These are phyloP conservation scores for Larix kaempferi DNA, from an alignment of 75 land plant genomes.

Conservation along the genomic window DNA sequence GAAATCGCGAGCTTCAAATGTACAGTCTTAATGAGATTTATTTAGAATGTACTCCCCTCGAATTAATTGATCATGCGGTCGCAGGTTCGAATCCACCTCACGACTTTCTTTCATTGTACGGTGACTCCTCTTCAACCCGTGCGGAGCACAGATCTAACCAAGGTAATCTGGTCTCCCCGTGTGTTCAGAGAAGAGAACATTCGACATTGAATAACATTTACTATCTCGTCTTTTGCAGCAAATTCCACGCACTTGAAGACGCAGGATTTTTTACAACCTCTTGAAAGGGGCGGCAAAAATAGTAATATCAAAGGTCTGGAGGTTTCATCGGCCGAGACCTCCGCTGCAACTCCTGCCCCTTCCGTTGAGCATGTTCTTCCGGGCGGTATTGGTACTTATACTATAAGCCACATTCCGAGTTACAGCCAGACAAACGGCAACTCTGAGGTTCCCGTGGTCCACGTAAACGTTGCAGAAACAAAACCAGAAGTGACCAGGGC, in stretches of 20 bases:
- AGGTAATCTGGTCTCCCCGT: conserved; percentile 23
- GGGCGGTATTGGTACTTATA: conserved; percentile 65
- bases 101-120: conserved; percentile 58
- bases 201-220: neutral
- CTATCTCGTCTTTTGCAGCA: conserved; percentile 17
- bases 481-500: conserved; percentile 30
- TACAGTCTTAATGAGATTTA: neutral
- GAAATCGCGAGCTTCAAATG: neutral
- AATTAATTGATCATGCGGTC: neutral
- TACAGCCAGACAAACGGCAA: neutral
- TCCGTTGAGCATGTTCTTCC: conserved; percentile 54
- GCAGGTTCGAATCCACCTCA: conserved; percentile 51
- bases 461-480: conserved; percentile 21
- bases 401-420: conserved; percentile 48
- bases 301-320: conserved; percentile 9
- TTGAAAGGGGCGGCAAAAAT: conserved; percentile 25
- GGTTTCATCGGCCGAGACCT: conserved; percentile 16
- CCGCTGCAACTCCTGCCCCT: conserved; percentile 9
- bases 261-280: conserved; percentile 56
- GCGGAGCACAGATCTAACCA: conserved; percentile 48
- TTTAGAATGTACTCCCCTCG: neutral
- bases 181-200: neutral
- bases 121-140: conserved; percentile 27
- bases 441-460: conserved; percentile 12
- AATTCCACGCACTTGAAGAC: conserved; percentile 36